A percentile compares a stretch with the other conserved stretches of the same genome.
These are phyloP conservation scores for Tolypocladium inflatum DNA, from an alignment of 2,329 filamentous ascomycete genomes.

Conservation along the genomic window DNA sequence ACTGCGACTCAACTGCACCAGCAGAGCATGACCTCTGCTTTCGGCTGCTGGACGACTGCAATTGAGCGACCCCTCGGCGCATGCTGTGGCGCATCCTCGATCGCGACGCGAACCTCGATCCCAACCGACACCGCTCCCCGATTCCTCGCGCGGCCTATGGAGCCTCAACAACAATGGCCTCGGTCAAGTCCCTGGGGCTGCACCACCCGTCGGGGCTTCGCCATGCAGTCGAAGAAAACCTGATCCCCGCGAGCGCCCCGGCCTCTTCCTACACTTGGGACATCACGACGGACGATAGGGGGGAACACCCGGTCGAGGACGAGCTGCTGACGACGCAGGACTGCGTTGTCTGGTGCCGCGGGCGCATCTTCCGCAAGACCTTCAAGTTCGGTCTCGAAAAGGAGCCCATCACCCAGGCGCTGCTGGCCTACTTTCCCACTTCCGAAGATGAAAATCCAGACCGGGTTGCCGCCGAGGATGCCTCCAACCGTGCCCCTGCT, in stretches of 20 bases:
- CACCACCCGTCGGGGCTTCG: constrained; percentile 79
- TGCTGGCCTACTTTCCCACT: constrained; percentile 72
- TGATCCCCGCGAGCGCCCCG: constrained; percentile 60
- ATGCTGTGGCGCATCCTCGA: not conserved
- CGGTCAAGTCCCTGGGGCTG: constrained; percentile 80
- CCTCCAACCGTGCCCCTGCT: constrained; percentile 7
- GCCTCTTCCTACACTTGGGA: constrained; percentile 68
- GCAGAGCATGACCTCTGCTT: not conserved
- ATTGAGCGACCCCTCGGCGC: not conserved
- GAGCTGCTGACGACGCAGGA: constrained; percentile 69
- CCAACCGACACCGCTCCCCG: not conserved
- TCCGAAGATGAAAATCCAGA: constrained; percentile 27
- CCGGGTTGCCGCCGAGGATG: constrained; percentile 3
- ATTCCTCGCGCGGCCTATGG: constrained; percentile 17
- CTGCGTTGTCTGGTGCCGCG: constrained; percentile 83
- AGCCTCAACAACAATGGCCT: constrained; percentile 56
- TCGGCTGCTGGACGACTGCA: not conserved
- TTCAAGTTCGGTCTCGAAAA: constrained; percentile 83
- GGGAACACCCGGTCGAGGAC: constrained; percentile 49
- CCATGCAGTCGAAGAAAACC: constrained; percentile 72
- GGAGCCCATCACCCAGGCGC: constrained; percentile 74
- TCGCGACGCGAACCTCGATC: not conserved
- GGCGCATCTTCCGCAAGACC: constrained; percentile 72
- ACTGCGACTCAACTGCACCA: not conserved
- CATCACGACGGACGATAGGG: constrained; percentile 35